These are phyloP conservation scores for Penicillium sp. DNA, from an alignment of 2,329 filamentous ascomycete genomes.

Conservation along the genomic window DNA sequence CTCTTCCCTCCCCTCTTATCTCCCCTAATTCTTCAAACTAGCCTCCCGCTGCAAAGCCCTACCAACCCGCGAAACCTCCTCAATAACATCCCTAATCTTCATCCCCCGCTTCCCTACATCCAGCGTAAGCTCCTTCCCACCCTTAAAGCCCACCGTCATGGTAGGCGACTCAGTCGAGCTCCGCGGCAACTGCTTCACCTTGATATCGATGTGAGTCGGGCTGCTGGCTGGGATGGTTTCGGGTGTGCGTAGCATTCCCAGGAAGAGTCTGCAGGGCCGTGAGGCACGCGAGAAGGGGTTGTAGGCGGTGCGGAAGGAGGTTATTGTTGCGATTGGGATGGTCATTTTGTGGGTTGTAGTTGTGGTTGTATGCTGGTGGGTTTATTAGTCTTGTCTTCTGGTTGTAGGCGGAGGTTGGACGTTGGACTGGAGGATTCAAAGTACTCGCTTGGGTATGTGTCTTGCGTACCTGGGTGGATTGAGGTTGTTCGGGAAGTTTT, in stretches of 20 bases:
- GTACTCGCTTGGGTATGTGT: background rate
- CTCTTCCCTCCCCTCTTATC: constrained; percentile 7
- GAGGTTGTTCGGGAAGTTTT: constrained; percentile 11
- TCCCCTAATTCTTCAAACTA: constrained; percentile 57
- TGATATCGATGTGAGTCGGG: constrained; percentile 69
- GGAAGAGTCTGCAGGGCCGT: constrained; percentile 82
- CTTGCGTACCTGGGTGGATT: constrained; percentile 10
- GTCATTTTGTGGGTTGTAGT: constrained; percentile 28
- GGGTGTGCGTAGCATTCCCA: constrained; percentile 77
- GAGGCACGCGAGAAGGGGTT: constrained; percentile 81
- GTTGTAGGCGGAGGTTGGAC: too few relatives aligned
- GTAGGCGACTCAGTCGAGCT: constrained; percentile 64
- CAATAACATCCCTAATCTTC: constrained; percentile 79
- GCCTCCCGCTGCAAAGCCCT: constrained; percentile 75
- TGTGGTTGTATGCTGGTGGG: background rate
- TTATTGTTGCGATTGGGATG: constrained; percentile 48
- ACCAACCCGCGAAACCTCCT: constrained; percentile 88
- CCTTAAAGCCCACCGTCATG: constrained; percentile 84
- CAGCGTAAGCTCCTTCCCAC: constrained; percentile 84
- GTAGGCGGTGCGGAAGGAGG: constrained; percentile 79
- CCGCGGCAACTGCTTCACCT: constrained; percentile 70
- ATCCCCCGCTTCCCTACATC: constrained; percentile 73
- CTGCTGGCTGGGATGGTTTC: constrained; percentile 75
- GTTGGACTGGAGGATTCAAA: background rate
- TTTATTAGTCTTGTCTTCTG: background rate